phyloP scores from a whole-genome alignment of 139 green algal species.

The Zygnema cylindricum region DNA sequence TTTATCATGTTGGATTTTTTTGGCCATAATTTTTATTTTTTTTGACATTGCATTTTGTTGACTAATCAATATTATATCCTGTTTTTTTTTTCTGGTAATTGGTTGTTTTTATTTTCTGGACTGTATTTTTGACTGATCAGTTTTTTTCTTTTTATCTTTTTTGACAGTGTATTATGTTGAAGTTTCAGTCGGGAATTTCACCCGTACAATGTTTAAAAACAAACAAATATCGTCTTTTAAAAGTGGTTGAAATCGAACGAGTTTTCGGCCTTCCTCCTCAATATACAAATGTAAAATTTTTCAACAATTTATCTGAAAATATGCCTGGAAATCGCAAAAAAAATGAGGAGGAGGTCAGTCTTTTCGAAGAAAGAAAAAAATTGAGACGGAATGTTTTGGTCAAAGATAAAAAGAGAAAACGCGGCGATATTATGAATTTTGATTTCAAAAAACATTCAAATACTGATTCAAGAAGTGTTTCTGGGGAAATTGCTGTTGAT shows the following conservation, averaged over 20 bases:
- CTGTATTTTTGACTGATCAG: no score
- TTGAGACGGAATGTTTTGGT: background rate
- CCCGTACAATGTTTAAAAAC: conserved; percentile 1
- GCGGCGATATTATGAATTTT: background rate
- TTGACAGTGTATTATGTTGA: background rate
- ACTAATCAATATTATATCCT: no score
- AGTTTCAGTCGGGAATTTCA: background rate
- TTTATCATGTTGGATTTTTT: background rate
- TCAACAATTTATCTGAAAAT: background rate
- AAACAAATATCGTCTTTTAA: background rate
- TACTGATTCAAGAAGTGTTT: background rate
- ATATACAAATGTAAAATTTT: conserved; percentile 38
- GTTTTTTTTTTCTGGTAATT: no score
- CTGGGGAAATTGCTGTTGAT: no score
- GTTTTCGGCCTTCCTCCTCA: conserved; percentile 24
- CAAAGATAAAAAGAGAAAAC: background rate
- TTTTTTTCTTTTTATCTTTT: background rate
- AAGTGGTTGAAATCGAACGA: background rate
- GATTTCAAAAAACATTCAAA: background rate
- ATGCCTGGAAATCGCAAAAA: background rate
- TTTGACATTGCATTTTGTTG: no score
- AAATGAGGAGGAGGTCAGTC: no score
- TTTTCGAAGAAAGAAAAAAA: background rate
- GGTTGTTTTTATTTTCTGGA: no score
- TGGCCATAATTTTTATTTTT: background rate